Percentiles rank a stretch among this genome's conserved stretches.
phyloP scores from a whole-genome alignment of 345 rosid genomes.

The Eucalyptus camaldulensis region DNA sequence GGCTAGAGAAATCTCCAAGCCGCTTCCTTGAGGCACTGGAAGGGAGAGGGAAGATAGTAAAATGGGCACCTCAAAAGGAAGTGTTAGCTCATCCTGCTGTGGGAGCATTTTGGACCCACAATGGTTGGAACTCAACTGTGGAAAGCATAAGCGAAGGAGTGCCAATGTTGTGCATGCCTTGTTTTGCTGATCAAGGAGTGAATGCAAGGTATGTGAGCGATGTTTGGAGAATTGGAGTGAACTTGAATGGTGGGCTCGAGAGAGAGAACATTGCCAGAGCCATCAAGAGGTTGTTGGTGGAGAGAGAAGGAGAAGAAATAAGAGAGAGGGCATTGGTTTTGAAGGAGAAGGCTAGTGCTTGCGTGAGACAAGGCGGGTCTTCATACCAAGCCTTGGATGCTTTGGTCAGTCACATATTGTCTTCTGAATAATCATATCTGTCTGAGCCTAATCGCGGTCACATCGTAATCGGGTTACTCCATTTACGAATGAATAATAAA shows the following conservation, averaged over 20 bases:
- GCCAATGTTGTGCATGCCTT: slow-evolving; percentile 64
- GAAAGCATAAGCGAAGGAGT: slow-evolving; percentile 57
- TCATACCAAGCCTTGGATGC: slow-evolving; percentile 17
- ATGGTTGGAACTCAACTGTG: slow-evolving; percentile 64
- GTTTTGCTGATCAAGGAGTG: slow-evolving; percentile 45
- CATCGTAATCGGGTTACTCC: too few species aligned
- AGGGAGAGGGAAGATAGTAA: slow-evolving; percentile 30
- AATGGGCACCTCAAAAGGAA: slow-evolving; percentile 62
- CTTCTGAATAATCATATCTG: background rate
- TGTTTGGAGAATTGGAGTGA: slow-evolving; percentile 46
- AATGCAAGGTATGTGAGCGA: slow-evolving; percentile 35
- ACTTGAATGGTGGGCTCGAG: slow-evolving; percentile 18
- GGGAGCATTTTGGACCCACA: slow-evolving; percentile 59
- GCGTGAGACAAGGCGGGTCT: slow-evolving; percentile 25
- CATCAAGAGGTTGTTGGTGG: slow-evolving; percentile 17
- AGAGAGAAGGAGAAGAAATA: slow-evolving; percentile 20
- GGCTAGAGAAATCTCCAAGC: background rate
- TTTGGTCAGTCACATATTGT: slow-evolving; percentile 8
- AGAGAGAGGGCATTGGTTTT: slow-evolving; percentile 10
- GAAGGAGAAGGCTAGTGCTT: slow-evolving; percentile 17
- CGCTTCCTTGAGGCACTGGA: background rate
- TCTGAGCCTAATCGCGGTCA: too few species aligned
- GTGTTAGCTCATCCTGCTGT: slow-evolving; percentile 40
- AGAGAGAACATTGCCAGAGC: slow-evolving; percentile 20
- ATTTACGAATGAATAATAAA: too few species aligned